phyloP scores from a whole-genome alignment of 768 basidiomycete species.

The Phlebiopsis gigantea region DNA sequence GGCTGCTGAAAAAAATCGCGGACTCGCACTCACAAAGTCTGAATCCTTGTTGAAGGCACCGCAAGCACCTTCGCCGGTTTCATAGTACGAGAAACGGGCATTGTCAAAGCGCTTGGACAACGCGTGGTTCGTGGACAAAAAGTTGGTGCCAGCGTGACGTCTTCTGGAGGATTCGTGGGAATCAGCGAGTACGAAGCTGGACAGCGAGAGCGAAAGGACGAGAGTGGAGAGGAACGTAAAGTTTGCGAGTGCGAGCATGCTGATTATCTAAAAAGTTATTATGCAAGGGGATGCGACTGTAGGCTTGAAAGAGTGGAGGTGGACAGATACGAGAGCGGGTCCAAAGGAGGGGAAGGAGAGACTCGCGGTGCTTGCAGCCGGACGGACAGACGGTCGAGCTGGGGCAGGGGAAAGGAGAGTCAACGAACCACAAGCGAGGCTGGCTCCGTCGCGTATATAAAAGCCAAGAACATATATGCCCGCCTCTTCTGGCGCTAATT shows the following conservation, averaged over 20 bases:
- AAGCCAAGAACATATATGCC: not conserved
- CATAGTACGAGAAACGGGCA: conserved; percentile 14
- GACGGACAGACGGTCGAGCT: not conserved
- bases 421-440: not conserved
- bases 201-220: conserved; percentile 8
- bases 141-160: conserved; percentile 9
- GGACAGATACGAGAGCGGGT: conserved; percentile 3
- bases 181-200: not conserved
- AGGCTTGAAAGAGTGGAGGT: not conserved
- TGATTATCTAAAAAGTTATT: not conserved
- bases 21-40: conserved; percentile 13
- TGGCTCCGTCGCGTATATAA: conserved; percentile 1
- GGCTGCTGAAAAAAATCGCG: not conserved
- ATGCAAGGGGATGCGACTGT: not conserved
- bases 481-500: not conserved
- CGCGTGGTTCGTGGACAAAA: not conserved
- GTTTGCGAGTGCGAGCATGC: conserved; percentile 6
- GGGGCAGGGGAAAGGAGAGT: not conserved
- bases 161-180: not conserved
- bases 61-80: conserved; percentile 15
- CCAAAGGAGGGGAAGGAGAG: not conserved
- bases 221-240: conserved; percentile 7
- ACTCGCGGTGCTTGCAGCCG: not conserved
- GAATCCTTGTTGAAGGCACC: conserved; percentile 11
- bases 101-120: conserved; percentile 9